Evolutionary conservation across 495 filamentous ascomycete genomes (phyloP).

Genomic region (Tetracladium setigerum): DNA sequence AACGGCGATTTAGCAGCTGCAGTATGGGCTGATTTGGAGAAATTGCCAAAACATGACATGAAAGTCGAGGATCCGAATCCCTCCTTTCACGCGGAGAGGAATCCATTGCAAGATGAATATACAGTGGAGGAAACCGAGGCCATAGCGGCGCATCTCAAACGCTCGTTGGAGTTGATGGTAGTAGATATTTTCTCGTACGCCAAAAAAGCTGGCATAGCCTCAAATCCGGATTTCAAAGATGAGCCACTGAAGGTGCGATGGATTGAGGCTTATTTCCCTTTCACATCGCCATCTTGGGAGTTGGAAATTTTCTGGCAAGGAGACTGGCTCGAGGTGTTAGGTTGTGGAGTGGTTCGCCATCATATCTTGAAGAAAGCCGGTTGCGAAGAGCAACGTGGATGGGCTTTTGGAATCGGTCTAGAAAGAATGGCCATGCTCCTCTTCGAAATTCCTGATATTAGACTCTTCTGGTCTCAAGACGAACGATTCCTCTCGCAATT

Average conservation of each 20-base stretch:
- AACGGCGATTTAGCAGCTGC: conserved; percentile 52
- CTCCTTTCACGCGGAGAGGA: conserved; percentile 66
- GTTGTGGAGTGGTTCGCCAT: conserved; percentile 87
- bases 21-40: conserved; percentile 56
- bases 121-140: conserved; percentile 70
- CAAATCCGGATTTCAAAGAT: conserved; percentile 36
- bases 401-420: conserved; percentile 92
- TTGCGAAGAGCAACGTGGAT: conserved; percentile 69
- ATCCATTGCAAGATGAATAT: conserved; percentile 74
- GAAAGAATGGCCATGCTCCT: conserved; percentile 95
- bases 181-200: conserved; percentile 81
- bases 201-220: conserved; percentile 51
- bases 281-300: conserved; percentile 92
- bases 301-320: conserved; percentile 92
- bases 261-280: conserved; percentile 96
- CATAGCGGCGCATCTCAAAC: conserved; percentile 78
- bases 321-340: conserved; percentile 90
- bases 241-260: conserved; percentile 76
- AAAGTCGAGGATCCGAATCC: conserved; percentile 81
- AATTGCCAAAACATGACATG: conserved; percentile 64
- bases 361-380: conserved; percentile 68
- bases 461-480: conserved; percentile 93
- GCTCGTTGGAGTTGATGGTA: conserved; percentile 81
- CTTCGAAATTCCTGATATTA: conserved; percentile 91
- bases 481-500: conserved; percentile 79